Evolutionary conservation across 441 rosid genomes (phyloP), one percentile per base, ranked within the genome.

Genomic region (Eutrema salsugineum): DNA sequence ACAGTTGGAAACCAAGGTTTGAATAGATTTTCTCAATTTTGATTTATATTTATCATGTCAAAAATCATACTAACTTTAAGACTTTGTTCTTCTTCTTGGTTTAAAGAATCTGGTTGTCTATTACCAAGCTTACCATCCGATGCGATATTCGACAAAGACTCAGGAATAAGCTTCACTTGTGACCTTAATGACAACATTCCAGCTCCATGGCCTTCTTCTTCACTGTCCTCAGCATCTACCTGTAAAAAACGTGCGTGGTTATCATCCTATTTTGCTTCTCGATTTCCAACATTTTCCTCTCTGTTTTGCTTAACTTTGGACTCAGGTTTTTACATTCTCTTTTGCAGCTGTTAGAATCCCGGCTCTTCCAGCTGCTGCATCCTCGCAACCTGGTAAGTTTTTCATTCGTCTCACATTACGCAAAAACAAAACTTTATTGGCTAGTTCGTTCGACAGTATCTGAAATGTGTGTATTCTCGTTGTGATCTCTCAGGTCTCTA

Each of bases 111-210:
- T 20, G 99, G 99, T 73, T 94, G 99, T 77, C 88, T 94, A 47
- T 83, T 94, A 64, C 97, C 97, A 56, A 94, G 99, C 88, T 79
- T 88, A 84, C 99, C 99, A 24, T 92, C 97, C 0, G 97, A 94
- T 81, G 98, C 98, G 36, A 92, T 94, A 53, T 80, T 83, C 46
- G 99, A 92, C 78, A 56, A 85, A 70, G 80, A 70, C 42, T 67
- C 96, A 1, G 97, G 98, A 62, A 80, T 94, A 66, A 89, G 98
- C 83, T 94, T 94, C 80, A 89, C 90, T 9, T 94, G 99, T 67
- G 99, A 94, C 78, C 84, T 94, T 60, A 94, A 92, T 77, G 99
- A 94, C 78, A 92, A 92, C 77, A 92, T 94, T 82, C 94, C 98
- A 0, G 99, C 99, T 56, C 97, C 88, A 1, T 94, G 99, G 98